These are phyloP conservation scores for Candida gorgasii DNA, from an alignment of 805 yeast species.

Conservation along the genomic window DNA sequence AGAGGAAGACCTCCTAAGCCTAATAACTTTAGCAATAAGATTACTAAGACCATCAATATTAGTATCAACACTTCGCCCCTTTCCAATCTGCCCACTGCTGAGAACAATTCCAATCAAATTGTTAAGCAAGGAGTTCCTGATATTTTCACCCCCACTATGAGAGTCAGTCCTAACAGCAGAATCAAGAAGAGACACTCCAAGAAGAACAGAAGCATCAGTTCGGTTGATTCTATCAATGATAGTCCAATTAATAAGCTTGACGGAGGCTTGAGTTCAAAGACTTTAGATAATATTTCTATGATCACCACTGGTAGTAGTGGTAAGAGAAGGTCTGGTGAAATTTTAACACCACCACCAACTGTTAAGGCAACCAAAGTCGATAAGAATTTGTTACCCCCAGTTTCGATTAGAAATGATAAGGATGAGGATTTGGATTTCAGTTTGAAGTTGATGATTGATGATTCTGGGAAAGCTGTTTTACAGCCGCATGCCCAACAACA, in stretches of 20 bases:
- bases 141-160: conserved; percentile 44
- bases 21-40: conserved; percentile 34
- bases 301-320: conserved; percentile 20
- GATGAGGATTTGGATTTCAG: conserved; percentile 24
- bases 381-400: conserved; percentile 17
- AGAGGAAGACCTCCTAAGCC: conserved; percentile 51
- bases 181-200: conserved; percentile 8
- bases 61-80: conserved; percentile 40
- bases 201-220: conserved; percentile 10
- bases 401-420: conserved; percentile 13
- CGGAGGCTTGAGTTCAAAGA: conserved; percentile 27
- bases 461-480: conserved; percentile 42
- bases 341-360: conserved; percentile 17
- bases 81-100: conserved; percentile 39
- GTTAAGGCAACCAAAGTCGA: conserved; percentile 7
- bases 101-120: conserved; percentile 37
- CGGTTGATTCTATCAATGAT: conserved; percentile 12
- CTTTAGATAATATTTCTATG: conserved; percentile 35
- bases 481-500: conserved; percentile 6
- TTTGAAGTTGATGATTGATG: conserved; percentile 40
- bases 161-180: conserved; percentile 24
- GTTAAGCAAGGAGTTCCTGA: conserved; percentile 45
- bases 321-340: not conserved
- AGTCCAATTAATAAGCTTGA: conserved; percentile 10
- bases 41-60: conserved; percentile 43